A percentile compares a stretch with the other conserved stretches of the same genome.
phyloP scores from a whole-genome alignment of 805 yeast species.

The Saturnispora kantuleensis region DNA sequence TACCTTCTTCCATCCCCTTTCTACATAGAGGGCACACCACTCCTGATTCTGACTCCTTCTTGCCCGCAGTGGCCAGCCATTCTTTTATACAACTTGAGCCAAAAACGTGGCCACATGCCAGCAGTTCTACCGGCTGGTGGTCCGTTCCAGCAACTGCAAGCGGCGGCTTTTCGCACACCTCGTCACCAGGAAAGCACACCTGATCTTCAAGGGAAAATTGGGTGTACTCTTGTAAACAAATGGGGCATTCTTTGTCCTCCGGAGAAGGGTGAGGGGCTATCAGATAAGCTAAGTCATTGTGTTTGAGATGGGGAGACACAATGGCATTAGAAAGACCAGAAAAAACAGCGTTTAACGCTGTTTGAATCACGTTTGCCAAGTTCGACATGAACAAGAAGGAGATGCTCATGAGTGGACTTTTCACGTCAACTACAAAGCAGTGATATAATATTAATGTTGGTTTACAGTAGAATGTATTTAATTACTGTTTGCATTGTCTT shows the following conservation, averaged over 20 bases:
- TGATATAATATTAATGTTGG: neutral
- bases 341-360: neutral
- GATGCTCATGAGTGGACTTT: neutral
- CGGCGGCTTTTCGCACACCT: constrained; percentile 8
- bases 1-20: constrained; percentile 22
- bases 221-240: constrained; percentile 1
- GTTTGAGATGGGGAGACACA: too few species aligned
- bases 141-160: constrained; percentile 4
- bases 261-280: too few species aligned
- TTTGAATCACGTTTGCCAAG: neutral
- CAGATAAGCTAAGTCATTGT: too few species aligned
- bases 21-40: constrained; percentile 82
- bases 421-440: too few species aligned
- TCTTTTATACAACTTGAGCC: constrained; percentile 73
- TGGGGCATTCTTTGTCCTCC: neutral
- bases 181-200: constrained; percentile 9
- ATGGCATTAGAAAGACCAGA: neutral
- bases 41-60: too few species aligned
- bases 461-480: neutral
- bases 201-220: constrained; percentile 3
- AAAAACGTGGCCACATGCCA: constrained; percentile 71
- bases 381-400: neutral
- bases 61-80: constrained; percentile 44
- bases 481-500: too few species aligned
- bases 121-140: constrained; percentile 65